Percentiles rank a stretch among this genome's conserved stretches.
Evolutionary conservation across 495 filamentous ascomycete species (phyloP).

Genomic region (Oidiodendron maius): DNA sequence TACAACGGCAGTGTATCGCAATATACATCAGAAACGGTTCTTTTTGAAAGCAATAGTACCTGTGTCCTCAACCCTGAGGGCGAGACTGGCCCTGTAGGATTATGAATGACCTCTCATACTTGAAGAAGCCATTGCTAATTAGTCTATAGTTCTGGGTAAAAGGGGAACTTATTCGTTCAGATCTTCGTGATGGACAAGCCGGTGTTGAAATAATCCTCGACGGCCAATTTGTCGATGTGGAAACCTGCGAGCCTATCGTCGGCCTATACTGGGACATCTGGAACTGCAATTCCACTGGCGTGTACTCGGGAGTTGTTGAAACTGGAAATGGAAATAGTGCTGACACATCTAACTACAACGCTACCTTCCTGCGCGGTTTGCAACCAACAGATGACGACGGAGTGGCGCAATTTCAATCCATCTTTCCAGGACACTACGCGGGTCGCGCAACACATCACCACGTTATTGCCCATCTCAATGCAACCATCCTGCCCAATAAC

Average conservation of each 20-base stretch:
- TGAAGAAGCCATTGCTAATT: slow-evolving; percentile 19
- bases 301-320: slow-evolving; percentile 35
- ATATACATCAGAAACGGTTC: neutral
- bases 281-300: slow-evolving; percentile 49
- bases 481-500: slow-evolving; percentile 35
- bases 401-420: slow-evolving; percentile 44
- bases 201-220: slow-evolving; percentile 48
- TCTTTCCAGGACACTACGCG: slow-evolving; percentile 53
- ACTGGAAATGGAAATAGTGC: slow-evolving; percentile 30
- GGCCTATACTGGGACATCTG: slow-evolving; percentile 46
- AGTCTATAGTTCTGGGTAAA: slow-evolving; percentile 27
- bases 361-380: slow-evolving; percentile 44
- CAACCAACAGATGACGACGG: slow-evolving; percentile 44
- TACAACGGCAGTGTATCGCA: slow-evolving; percentile 8
- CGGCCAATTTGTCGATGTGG: slow-evolving; percentile 47
- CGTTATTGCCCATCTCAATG: slow-evolving; percentile 39
- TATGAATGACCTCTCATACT: slow-evolving; percentile 5
- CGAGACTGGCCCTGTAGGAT: slow-evolving; percentile 47
- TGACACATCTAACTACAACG: slow-evolving; percentile 38
- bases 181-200: slow-evolving; percentile 38
- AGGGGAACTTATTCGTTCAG: slow-evolving; percentile 46
- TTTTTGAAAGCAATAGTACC: slow-evolving; percentile 31
- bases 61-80: slow-evolving; percentile 41
- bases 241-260: slow-evolving; percentile 43
- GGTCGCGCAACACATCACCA: slow-evolving; percentile 52